Conservation (phyloP, 2,329 filamentous ascomycete species). For the Ophiostoma himal-ulmi region DNA sequence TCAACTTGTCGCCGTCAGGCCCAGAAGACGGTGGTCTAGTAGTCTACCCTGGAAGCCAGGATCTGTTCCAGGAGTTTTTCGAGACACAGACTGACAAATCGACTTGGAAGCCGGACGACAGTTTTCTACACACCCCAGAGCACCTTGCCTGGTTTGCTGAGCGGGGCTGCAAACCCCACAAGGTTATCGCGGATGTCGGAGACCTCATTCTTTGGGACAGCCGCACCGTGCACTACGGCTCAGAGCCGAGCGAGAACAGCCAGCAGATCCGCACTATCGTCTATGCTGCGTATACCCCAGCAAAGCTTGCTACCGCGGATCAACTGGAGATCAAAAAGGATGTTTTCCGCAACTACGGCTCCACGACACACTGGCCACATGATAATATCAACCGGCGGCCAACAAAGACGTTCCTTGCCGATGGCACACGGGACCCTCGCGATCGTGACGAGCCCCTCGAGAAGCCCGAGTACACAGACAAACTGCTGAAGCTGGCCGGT, state of each 20-base stretch:
- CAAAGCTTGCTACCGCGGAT: slow-evolving; percentile 28
- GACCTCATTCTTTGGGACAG: slow-evolving; percentile 36
- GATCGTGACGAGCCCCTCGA: slow-evolving; percentile 32
- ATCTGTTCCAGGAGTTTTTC: slow-evolving; percentile 16
- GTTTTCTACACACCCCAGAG: slow-evolving; percentile 5
- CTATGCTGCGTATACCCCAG: slow-evolving; percentile 35
- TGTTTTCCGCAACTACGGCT: slow-evolving; percentile 30
- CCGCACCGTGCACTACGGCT: slow-evolving; percentile 35
- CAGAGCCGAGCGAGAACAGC: slow-evolving; percentile 30
- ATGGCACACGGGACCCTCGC: slow-evolving; percentile 19
- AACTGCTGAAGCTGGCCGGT: slow-evolving; percentile 34
- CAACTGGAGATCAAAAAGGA: slow-evolving; percentile 28
- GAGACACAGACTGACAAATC: slow-evolving; percentile 19
- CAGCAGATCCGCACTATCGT: slow-evolving; percentile 32
- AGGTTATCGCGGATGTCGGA: slow-evolving; percentile 34
- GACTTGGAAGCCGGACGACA: slow-evolving; percentile 15
- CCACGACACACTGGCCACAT: slow-evolving; percentile 31
- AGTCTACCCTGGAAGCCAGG: slow-evolving; percentile 32
- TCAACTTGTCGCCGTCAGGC: slow-evolving; percentile 32
- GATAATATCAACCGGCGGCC: slow-evolving; percentile 16
- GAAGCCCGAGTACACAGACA: slow-evolving; percentile 34
- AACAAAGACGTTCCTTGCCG: not conserved
- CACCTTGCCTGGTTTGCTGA: slow-evolving; percentile 17
- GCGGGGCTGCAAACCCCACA: slow-evolving; percentile 20
- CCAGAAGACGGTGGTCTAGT: slow-evolving; percentile 37